Conservation (phyloP, 805 yeast species). For the Cyberlindnera japonica region DNA sequence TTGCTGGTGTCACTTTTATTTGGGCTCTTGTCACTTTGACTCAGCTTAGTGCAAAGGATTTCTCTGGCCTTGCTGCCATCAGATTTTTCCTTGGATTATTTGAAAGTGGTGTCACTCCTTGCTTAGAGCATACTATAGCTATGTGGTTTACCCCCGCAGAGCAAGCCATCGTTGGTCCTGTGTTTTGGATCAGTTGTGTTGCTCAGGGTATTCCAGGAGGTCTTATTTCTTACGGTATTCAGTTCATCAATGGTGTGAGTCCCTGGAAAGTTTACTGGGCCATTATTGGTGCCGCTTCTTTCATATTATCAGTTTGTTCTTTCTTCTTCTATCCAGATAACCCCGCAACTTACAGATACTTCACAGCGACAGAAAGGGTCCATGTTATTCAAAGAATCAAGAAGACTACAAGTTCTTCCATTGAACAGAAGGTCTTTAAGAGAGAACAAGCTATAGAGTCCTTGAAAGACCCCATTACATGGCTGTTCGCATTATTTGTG, state of each 20-base stretch:
- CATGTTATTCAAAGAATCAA: slow-evolving; percentile 38
- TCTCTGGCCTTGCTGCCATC: slow-evolving; percentile 30
- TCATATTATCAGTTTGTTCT: slow-evolving; percentile 29
- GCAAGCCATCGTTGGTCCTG: slow-evolving; percentile 42
- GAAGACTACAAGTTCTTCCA: slow-evolving; percentile 33
- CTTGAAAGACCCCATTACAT: slow-evolving; percentile 39
- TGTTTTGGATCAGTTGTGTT: slow-evolving; percentile 30
- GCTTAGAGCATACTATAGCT: slow-evolving; percentile 37
- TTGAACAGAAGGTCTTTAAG: slow-evolving; percentile 43
- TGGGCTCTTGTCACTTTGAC: slow-evolving; percentile 42
- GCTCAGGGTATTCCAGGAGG: slow-evolving; percentile 17
- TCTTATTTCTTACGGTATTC: slow-evolving; percentile 15
- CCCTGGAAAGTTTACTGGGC: slow-evolving; percentile 48
- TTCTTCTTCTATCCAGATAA: slow-evolving; percentile 44
- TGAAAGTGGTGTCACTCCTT: slow-evolving; percentile 47
- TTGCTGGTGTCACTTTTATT: slow-evolving; percentile 40
- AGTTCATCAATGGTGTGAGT: slow-evolving; percentile 15
- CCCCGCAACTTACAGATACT: slow-evolving; percentile 42
- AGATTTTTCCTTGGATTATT: slow-evolving; percentile 40
- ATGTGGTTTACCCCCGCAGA: slow-evolving; percentile 40
- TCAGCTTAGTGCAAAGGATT: slow-evolving; percentile 29
- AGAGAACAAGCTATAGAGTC: slow-evolving; percentile 40
- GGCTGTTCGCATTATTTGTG: slow-evolving; percentile 30
- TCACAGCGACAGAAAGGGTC: slow-evolving; percentile 40
- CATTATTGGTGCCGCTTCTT: slow-evolving; percentile 45